Base-by-base conservation (phyloP, 352 stramenopile genomes). In the Pythium aristosporum region DNA sequence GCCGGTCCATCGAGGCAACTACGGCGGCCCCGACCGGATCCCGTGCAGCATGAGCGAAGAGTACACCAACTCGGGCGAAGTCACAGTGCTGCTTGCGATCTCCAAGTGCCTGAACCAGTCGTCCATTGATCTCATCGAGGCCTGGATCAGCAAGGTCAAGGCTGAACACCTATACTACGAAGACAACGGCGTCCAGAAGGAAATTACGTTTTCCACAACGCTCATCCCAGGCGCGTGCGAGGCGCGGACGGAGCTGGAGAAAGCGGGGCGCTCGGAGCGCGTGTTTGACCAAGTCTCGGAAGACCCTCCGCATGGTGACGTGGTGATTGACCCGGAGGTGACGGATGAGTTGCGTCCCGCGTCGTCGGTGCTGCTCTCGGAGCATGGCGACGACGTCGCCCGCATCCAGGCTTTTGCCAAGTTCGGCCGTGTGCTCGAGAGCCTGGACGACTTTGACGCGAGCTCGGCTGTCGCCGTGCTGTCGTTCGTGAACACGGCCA, bases 81-180 rank as follows among this genome's bases (percentile, higher is more conserved):
- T 73, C 0, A 72, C 69, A 2, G 77, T 87, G 21, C 58, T 89
- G 15, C 62, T 89, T n/a, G 76, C 68, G n/a, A 77, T 91, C 65
- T 88, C 79, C 52, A 85, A 88, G 59, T 89, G 82, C 36, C 53
- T 89, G 18, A 75, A 76, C 59, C 57, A 82, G 28, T 60, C 61
- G 43, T 52, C 71, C n/a, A 42, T 91, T 9, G 59, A 48, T 7
- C 53, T 68, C 15, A 73, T 89, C 10, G 68, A 87, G 12, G 68
- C 70, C 13, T 89, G 82, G 82, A 67, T 91, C 28, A 36, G 42
- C 28, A 66, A 75, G 53, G 62, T 63, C 34, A 61, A 61, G 47
- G 5, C 63, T 15, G 54, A 71, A 36, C n/a, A 62, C 34, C 48
- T 65, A n/a, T 54, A 55, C 44, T 46, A 52, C n/a, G 49, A 43